Base-by-base conservation (phyloP, 2,329 filamentous ascomycete species). In the Exophiala xenobiotica region DNA sequence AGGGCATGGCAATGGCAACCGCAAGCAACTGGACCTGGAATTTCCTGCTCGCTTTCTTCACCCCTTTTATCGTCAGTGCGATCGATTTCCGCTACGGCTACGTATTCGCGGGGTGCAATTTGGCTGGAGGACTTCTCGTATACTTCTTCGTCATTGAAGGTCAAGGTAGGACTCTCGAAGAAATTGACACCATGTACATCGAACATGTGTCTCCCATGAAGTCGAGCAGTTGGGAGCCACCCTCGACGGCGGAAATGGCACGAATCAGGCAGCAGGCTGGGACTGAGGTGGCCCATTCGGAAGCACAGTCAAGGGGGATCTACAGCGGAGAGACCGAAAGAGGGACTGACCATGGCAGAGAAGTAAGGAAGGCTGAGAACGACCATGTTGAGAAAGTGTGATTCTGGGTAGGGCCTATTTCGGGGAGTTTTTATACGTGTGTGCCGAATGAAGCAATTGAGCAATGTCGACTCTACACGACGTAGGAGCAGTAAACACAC, bases 121-220 rank as follows among this genome's bases (percentile, higher is more conserved):
- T 87, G 18, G 71, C 79, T 0, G 86, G 79, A 0, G 80, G 81
- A 0, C 57, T 82, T 0, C 69, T 90, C 9, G 85, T 90, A 19
- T 91, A 86, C 72, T 87, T 90, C 70, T 90, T 90, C 67, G 78
- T 90, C 45, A 82, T 86, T 50, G 87, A 91, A 66, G 83, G 80
- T 41, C 83, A 87, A 64, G 54, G 54, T 14, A 45, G 86, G 6
- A 84, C 81, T 0, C 75, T 92, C 1, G 87, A 91, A 70, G 86
- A 91, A 66, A 86, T 91, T 49, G 87, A 91, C 61, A 85, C 82
- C 40, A 87, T 87, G 83, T 90, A 90, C 58, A 74, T 87, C 24
- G 74, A 85, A 50, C 72, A 72, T 20, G 82, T 88, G n/a, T 78
- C 71, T 54, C 83, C 85, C 0, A 80, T 79, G 70, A 54, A 57